phyloP scores from a whole-genome alignment of 2,329 filamentous ascomycete genomes.

The Juglanconis sp. region DNA sequence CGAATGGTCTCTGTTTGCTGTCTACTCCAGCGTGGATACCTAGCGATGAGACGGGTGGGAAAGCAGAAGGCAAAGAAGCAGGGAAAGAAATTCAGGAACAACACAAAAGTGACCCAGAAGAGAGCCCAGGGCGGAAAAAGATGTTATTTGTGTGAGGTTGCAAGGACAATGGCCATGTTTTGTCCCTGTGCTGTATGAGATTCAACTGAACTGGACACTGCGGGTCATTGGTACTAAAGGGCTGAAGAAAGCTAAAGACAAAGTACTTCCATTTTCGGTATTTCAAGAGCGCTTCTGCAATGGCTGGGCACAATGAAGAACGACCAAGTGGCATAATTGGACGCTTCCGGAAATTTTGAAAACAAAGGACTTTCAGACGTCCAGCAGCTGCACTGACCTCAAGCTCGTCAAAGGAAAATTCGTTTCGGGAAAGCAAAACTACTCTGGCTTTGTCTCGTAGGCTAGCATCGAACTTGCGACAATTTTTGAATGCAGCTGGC shows the following conservation, averaged over 20 bases:
- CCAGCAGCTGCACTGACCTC: neutral
- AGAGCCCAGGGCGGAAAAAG: neutral
- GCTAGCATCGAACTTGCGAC: neutral
- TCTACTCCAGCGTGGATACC: neutral
- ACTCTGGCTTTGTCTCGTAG: conserved; percentile 2
- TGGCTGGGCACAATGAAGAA: neutral
- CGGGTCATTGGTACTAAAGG: neutral
- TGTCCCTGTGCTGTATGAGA: neutral
- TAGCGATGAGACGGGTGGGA: neutral
- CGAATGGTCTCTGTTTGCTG: neutral
- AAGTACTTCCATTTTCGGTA: conserved; percentile 3
- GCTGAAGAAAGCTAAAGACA: too few species aligned
- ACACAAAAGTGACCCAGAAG: neutral
- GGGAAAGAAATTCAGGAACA: neutral
- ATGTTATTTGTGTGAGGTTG: neutral
- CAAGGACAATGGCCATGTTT: conserved; percentile 15
- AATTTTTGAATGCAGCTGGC: conserved; percentile 4
- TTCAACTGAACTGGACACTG: neutral
- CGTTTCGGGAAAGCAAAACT: neutral
- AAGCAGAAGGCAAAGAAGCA: neutral
- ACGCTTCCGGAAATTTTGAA: conserved; percentile 12
- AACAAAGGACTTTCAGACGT: conserved; percentile 8
- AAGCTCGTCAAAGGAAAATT: neutral
- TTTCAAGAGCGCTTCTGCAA: neutral
- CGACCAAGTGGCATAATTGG: conserved; percentile 4